phyloP scores from a whole-genome alignment of 1,284 basidiomycete genomes.

The Phlebopus sp. region DNA sequence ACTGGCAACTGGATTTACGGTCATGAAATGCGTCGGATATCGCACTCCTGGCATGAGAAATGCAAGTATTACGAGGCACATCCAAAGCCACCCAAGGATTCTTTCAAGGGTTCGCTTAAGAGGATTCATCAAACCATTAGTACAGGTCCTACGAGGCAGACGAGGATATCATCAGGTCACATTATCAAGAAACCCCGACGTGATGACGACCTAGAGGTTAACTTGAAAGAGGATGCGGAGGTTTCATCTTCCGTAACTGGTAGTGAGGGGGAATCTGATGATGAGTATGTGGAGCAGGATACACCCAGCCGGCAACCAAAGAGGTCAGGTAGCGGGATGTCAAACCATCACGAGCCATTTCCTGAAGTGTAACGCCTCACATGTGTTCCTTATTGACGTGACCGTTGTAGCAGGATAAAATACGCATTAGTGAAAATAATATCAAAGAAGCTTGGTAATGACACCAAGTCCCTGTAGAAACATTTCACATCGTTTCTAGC shows the following conservation, averaged over 20 bases:
- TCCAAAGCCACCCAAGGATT: neutral
- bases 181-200: neutral
- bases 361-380: neutral
- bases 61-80: constrained; percentile 1
- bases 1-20: constrained; percentile 7
- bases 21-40: constrained; percentile 11
- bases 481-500: neutral
- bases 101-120: no score
- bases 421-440: neutral
- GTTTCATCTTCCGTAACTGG: neutral
- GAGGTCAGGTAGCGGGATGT: neutral
- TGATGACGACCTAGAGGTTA: neutral
- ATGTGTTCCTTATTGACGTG: no score
- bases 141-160: neutral
- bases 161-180: neutral
- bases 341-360: neutral
- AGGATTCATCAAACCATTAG: no score
- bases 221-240: neutral
- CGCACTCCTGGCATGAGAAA: constrained; percentile 6
- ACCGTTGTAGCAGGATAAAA: no score
- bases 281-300: neutral
- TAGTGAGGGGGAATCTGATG: neutral
- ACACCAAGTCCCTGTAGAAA: constrained; percentile 41
- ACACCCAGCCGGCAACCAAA: neutral
- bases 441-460: constrained; percentile 39